phyloP scores from a whole-genome alignment of 2,329 filamentous ascomycete genomes.

The Claviceps paspali region DNA sequence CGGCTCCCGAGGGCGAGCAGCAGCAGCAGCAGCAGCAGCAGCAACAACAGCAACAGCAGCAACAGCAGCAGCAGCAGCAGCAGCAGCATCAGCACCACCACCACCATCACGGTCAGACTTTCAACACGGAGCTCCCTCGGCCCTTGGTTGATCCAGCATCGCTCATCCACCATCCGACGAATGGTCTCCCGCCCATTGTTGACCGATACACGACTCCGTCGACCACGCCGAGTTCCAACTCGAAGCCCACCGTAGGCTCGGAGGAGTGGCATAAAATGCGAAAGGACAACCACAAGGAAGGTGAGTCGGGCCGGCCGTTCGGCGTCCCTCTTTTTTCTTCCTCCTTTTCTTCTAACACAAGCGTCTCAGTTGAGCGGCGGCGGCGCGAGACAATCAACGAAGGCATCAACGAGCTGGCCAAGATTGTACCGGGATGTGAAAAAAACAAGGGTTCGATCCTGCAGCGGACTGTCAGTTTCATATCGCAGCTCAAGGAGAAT shows the following conservation, averaged over 20 bases:
- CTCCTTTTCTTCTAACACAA: too few relatives aligned
- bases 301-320: too few relatives aligned
- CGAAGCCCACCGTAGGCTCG: conserved; percentile 66
- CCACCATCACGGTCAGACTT: conserved; percentile 18
- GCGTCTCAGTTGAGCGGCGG: conserved; percentile 66
- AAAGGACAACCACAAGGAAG: conserved; percentile 98
- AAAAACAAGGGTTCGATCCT: conserved; percentile 98
- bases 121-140: conserved; percentile 18
- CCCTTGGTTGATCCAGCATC: conserved; percentile 12
- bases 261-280: conserved; percentile 97
- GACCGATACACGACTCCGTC: conserved; percentile 21
- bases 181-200: conserved; percentile 22
- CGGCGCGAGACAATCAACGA: conserved; percentile 97
- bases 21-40: neutral
- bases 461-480: conserved; percentile 85
- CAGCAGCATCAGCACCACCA: conserved; percentile 9
- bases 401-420: conserved; percentile 93
- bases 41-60: too few relatives aligned
- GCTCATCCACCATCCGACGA: conserved; percentile 17
- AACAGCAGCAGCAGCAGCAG: too few relatives aligned
- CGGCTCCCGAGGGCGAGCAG: conserved; percentile 16
- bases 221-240: conserved; percentile 40
- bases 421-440: conserved; percentile 93
- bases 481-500: conserved; percentile 86
- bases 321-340: too few relatives aligned